These are phyloP conservation scores for Eragrostis curvula DNA, from an alignment of 176 grass and related monocot genomes.

Conservation along the genomic window DNA sequence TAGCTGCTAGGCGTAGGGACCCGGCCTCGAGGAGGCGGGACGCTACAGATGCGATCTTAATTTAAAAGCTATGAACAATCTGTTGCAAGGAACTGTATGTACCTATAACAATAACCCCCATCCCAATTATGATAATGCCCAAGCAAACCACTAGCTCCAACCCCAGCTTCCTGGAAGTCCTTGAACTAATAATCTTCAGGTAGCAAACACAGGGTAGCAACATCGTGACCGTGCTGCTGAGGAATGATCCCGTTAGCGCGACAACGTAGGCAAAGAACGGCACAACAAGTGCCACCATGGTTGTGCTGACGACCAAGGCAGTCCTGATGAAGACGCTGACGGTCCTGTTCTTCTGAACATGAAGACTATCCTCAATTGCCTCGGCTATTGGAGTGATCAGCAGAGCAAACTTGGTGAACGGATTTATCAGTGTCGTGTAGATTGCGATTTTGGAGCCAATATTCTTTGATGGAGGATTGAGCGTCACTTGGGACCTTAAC, in stretches of 20 bases:
- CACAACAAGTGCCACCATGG: conserved; percentile 56
- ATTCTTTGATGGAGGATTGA: conserved; percentile 64
- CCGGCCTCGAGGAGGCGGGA: no score
- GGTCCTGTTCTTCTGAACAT: conserved; percentile 42
- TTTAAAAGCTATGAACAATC: conserved; percentile 68
- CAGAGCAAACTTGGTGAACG: conserved; percentile 68
- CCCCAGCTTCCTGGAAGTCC: conserved; percentile 46
- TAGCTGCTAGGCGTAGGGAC: no score
- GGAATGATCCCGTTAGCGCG: conserved; percentile 65
- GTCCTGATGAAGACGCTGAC: conserved; percentile 52
- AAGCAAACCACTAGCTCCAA: conserved; percentile 55
- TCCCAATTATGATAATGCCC: conserved; percentile 55
- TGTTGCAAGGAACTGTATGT: conserved; percentile 76
- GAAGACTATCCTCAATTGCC: conserved; percentile 68
- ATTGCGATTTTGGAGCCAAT: conserved; percentile 68
- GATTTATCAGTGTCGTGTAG: conserved; percentile 88
- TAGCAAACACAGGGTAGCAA: conserved; percentile 76
- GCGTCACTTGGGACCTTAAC: conserved; percentile 72
- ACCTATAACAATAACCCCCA: conserved; percentile 56
- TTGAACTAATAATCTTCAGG: conserved; percentile 68
- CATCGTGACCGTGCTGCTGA: conserved; percentile 73
- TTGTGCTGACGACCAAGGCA: conserved; percentile 69
- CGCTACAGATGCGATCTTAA: no score
- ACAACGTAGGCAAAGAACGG: conserved; percentile 73
- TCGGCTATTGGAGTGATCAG: conserved; percentile 57